phyloP scores from a whole-genome alignment of 768 basidiomycete species.

The Mrakia frigida region DNA sequence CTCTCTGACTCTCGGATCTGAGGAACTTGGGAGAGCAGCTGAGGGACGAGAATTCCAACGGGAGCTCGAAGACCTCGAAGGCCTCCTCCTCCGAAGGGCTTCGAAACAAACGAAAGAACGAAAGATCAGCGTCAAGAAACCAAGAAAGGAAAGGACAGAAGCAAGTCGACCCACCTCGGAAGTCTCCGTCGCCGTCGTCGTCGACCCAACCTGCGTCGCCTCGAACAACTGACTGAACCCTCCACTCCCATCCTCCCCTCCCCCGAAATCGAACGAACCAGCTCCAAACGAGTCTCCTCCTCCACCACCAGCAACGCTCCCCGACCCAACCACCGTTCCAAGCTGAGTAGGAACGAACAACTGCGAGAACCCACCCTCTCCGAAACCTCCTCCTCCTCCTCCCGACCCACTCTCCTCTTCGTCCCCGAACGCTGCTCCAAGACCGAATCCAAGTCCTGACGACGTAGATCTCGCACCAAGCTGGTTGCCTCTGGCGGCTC shows the following conservation, averaged over 20 bases:
- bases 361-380: slow-evolving; percentile 29
- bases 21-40: slow-evolving; percentile 37
- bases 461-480: background rate
- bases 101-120: background rate
- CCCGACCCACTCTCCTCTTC: slow-evolving; percentile 5
- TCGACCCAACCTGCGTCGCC: slow-evolving; percentile 34
- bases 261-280: slow-evolving; percentile 34
- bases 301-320: slow-evolving; percentile 29
- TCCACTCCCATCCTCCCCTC: slow-evolving; percentile 34
- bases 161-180: slow-evolving; percentile 30
- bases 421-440: slow-evolving; percentile 18
- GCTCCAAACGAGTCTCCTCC: background rate
- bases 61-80: slow-evolving; percentile 13
- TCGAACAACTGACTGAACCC: slow-evolving; percentile 44
- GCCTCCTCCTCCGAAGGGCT: background rate
- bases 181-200: slow-evolving; percentile 2
- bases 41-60: slow-evolving; percentile 33
- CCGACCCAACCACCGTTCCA: background rate
- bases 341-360: slow-evolving; percentile 25
- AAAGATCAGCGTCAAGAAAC: slow-evolving; percentile 31
- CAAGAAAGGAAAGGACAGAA: background rate
- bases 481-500: background rate
- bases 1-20: slow-evolving; percentile 37
- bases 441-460: background rate
- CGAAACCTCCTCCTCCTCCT: slow-evolving; percentile 21